Base-by-base conservation (phyloP, 2,329 filamentous ascomycete species). In the Fusarium sarcochroum region DNA sequence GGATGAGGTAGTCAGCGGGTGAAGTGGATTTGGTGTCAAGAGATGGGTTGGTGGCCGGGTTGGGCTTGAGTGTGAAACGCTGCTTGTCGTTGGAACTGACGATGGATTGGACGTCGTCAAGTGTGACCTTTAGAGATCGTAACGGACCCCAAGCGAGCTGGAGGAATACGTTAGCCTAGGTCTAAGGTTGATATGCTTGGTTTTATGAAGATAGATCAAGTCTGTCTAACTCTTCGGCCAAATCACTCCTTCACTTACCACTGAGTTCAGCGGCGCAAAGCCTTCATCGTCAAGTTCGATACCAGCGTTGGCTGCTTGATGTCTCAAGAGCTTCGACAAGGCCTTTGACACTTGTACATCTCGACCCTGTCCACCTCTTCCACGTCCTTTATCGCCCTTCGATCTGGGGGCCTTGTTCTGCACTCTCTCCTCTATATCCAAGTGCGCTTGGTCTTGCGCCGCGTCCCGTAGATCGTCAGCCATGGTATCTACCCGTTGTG, bases 31-130 rank as follows among this genome's bases (percentile, higher is more conserved):
- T 66, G 13, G 56, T 47, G 6, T 55, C 74, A 55, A 56, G 50
- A 7, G 62, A 66, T 4, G 73, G 70, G 54, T 76, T 74, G 40
- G 73, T 72, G 17, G 58, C 57, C 10, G 76, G 73, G 66, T 81
- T 86, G 45, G 87, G 87, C 53, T 93, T 90, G 75, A 98, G 84
- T 3, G 90, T 88, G 83, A 97, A 99, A 38, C 96, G 92, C 79
- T 98, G 92, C 82, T 99, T 99, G 75, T 95, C 92, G 76, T 93
- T 97, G 48, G 87, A 86, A 15, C 83, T 79, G 14, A 98, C 94
- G 17, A 91, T 86, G 11, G 84, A 78, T 54, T 87, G 83, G 66
- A 99, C 85, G 70, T 98, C 95, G 4, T 84, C 81, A 58, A 97
- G 87, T 1, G 91, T 92, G n/a, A 91, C 87, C 64, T 92, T 85